These are phyloP conservation scores for Penicillium sp. DNA, from an alignment of 2,329 filamentous ascomycete genomes.

Conservation along the genomic window DNA sequence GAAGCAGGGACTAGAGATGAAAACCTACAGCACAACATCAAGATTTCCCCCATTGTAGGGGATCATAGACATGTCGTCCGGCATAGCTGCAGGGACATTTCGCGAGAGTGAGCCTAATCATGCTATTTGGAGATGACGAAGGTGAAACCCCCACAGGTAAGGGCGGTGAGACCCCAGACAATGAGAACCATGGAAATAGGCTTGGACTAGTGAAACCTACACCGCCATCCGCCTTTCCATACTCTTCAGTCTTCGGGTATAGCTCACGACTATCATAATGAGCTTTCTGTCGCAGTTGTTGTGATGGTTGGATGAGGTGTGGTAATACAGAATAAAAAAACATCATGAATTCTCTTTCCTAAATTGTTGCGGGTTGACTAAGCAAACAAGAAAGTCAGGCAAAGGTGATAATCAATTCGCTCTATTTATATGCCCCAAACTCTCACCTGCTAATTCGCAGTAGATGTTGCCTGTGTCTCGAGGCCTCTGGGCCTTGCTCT, in stretches of 20 bases:
- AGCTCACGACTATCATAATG: not conserved
- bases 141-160: not conserved
- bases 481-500: too few relatives aligned
- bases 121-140: slow-evolving; percentile 4
- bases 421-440: too few relatives aligned
- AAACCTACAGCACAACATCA: slow-evolving; percentile 47
- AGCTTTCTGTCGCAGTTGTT: not conserved
- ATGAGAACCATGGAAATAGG: not conserved
- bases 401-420: too few relatives aligned
- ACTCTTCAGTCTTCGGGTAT: too few relatives aligned
- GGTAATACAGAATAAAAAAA: too few relatives aligned
- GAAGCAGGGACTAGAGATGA: not conserved
- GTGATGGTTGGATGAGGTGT: too few relatives aligned
- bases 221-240: not conserved
- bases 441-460: too few relatives aligned
- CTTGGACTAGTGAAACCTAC: not conserved
- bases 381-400: too few relatives aligned
- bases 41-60: slow-evolving; percentile 44
- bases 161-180: slow-evolving; percentile 10
- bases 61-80: slow-evolving; percentile 44
- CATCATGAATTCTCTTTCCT: too few relatives aligned
- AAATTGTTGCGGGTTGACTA: too few relatives aligned
- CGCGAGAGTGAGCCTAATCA: not conserved
- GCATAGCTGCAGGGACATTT: slow-evolving; percentile 26
- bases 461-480: too few relatives aligned